Conservation (phyloP, 2,329 filamentous ascomycete species). For the Trichoderma asperellum region DNA sequence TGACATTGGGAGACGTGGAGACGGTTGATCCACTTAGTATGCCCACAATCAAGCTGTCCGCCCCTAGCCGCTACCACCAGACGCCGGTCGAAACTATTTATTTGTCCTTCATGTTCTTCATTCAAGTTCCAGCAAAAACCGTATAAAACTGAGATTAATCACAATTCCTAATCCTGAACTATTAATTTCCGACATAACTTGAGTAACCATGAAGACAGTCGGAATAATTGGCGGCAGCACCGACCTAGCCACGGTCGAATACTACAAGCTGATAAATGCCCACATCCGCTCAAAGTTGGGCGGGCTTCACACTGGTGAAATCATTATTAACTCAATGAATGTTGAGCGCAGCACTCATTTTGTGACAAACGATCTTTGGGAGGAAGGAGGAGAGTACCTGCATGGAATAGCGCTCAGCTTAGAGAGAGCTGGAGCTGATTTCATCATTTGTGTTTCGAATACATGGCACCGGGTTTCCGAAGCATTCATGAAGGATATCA, state of each 20-base stretch:
- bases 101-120: background rate
- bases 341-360: conserved; percentile 29
- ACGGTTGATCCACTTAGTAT: background rate
- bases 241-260: conserved; percentile 32
- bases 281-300: conserved; percentile 28
- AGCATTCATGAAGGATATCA: conserved; percentile 33
- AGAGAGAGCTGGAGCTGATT: conserved; percentile 30
- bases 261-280: conserved; percentile 31
- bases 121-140: background rate
- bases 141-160: background rate
- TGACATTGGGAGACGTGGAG: conserved; percentile 4
- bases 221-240: conserved; percentile 33
- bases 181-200: background rate
- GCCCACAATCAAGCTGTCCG: background rate
- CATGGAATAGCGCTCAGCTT: conserved; percentile 29
- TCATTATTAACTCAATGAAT: conserved; percentile 33
- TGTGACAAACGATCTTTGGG: conserved; percentile 31
- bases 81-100: background rate
- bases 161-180: background rate
- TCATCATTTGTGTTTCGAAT: conserved; percentile 31
- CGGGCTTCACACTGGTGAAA: conserved; percentile 31
- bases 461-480: conserved; percentile 33
- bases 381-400: conserved; percentile 30
- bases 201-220: conserved; percentile 29
- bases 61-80: background rate